phyloP scores from a whole-genome alignment of 2,329 filamentous ascomycete genomes.

The Ceratocystis diversiconidia region DNA sequence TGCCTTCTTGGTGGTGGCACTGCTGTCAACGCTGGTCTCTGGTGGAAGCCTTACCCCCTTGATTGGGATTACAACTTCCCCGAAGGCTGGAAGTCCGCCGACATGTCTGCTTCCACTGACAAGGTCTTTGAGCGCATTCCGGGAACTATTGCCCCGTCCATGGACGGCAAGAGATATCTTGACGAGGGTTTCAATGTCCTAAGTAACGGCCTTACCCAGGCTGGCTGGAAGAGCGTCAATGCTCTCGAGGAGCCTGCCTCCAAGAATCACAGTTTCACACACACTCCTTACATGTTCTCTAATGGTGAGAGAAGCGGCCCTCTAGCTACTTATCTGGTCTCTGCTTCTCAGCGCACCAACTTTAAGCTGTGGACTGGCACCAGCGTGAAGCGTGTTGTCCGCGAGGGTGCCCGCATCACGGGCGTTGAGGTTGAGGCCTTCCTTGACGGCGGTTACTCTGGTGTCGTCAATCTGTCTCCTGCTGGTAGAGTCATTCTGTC shows the following conservation, averaged over 20 bases:
- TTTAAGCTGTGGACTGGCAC: constrained; percentile 55
- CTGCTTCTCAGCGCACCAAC: constrained; percentile 43
- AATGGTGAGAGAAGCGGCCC: constrained; percentile 55
- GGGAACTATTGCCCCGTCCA: constrained; percentile 50
- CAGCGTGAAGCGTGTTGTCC: constrained; percentile 51
- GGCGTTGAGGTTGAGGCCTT: constrained; percentile 53
- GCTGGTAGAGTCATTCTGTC: constrained; percentile 54
- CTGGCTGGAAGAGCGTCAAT: constrained; percentile 46
- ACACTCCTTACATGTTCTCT: constrained; percentile 53
- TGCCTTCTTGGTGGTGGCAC: constrained; percentile 56
- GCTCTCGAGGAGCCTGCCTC: constrained; percentile 43
- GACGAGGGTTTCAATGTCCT: constrained; percentile 52
- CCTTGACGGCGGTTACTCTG: constrained; percentile 37
- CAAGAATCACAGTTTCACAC: constrained; percentile 52
- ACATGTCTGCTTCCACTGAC: constrained; percentile 44
- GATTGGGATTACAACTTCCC: constrained; percentile 67
- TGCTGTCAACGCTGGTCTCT: constrained; percentile 53
- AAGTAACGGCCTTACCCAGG: constrained; percentile 40
- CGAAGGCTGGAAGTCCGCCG: constrained; percentile 50
- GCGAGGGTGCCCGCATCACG: constrained; percentile 45
- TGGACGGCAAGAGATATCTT: constrained; percentile 52
- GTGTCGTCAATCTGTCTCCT: constrained; percentile 45
- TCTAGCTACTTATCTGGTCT: constrained; percentile 55
- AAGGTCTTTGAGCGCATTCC: constrained; percentile 57
- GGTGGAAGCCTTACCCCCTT: constrained; percentile 48